Base-by-base conservation (phyloP, 768 basidiomycete genomes). In the Tulasnella sp. region DNA sequence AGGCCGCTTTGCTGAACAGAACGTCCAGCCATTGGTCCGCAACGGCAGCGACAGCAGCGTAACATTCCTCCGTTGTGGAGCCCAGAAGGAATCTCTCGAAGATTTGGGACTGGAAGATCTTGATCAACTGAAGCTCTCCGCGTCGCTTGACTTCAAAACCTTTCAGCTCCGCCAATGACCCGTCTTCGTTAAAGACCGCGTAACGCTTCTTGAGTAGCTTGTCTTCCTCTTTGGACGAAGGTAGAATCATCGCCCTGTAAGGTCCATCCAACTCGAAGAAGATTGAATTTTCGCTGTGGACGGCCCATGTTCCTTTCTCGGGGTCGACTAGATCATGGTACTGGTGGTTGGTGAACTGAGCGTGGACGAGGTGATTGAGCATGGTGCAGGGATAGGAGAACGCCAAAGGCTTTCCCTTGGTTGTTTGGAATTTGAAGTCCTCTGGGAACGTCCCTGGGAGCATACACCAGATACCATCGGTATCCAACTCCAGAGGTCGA, bases 381-480 rank as follows among this genome's bases (percentile, higher is more conserved):
- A 99, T 99, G 7, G 97, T 99, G 86, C 98, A 99, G 0, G 98
- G 98, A 84, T 99, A 99, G 28, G 97, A 98, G 83, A 99, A 92
- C 9, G 89, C 88, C 82, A 98, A 92, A 9, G 92, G 87, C 88
- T 98, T 98, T 80, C 98, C 97, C 83, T 90, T 93, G 72, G 88
- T 88, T 81, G 98, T 89, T 84, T 96, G 92, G 89, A 99, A 98
- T 85, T 92, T 93, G 92, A 98, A 99, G 86, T 98, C 95, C 87
- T 99, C 98, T 2, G 98, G 98, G 86, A 99, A 99, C 18, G 96
- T 91, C 3, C 95, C 96, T 5, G 98, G 98, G 34, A 99, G 92
- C 98, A 99, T 99, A 87, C 98, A 99, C 98, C 98, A 99, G 82
- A 99, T 99, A 82, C 98, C 97, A 86, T 99, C 98, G 20, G 98